A percentile compares a stretch with the other conserved stretches of the same genome.
These are phyloP conservation scores for Monosporascus sp. DNA, from an alignment of 2,329 filamentous ascomycete genomes.

Conservation along the genomic window DNA sequence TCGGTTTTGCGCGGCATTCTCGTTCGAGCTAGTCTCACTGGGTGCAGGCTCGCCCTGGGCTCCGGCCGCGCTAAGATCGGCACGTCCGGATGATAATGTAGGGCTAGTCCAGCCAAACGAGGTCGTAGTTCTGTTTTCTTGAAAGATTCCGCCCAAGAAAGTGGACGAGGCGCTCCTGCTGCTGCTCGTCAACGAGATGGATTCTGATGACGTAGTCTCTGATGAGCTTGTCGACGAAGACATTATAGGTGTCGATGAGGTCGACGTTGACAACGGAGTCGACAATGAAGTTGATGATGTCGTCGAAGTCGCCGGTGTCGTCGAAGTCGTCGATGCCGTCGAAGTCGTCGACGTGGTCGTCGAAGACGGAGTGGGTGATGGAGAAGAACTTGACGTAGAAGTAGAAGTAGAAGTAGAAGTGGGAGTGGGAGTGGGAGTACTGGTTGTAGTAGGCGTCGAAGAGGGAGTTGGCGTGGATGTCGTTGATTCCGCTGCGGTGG, in stretches of 20 bases:
- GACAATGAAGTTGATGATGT: slow-evolving; percentile 8
- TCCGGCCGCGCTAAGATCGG: slow-evolving; percentile 17
- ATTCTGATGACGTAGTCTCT: slow-evolving; percentile 5
- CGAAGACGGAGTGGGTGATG: background rate
- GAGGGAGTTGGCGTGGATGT: slow-evolving; percentile 26
- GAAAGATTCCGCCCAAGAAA: slow-evolving; percentile 46
- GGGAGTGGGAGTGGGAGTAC: slow-evolving; percentile 13
- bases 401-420: slow-evolving; percentile 19
- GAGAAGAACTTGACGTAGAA: slow-evolving; percentile 14
- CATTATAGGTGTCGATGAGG: background rate
- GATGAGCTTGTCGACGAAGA: slow-evolving; percentile 10
- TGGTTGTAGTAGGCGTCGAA: slow-evolving; percentile 19
- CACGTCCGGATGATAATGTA: slow-evolving; percentile 19
- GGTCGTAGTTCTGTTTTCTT: slow-evolving; percentile 39
- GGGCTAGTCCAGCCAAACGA: slow-evolving; percentile 8
- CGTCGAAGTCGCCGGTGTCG: slow-evolving; percentile 1
- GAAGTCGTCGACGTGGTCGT: slow-evolving; percentile 16
- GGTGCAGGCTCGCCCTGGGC: slow-evolving; percentile 19
- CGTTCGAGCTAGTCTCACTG: slow-evolving; percentile 36
- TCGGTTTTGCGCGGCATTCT: slow-evolving; percentile 38
- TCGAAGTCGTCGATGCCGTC: slow-evolving; percentile 9
- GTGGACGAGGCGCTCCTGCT: slow-evolving; percentile 11
- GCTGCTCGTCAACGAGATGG: background rate
- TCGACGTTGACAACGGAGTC: slow-evolving; percentile 1
- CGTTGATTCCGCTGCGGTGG: slow-evolving; percentile 11